Conservation (phyloP, 2,329 filamentous ascomycete species). For the Fusarium pininemorale region DNA sequence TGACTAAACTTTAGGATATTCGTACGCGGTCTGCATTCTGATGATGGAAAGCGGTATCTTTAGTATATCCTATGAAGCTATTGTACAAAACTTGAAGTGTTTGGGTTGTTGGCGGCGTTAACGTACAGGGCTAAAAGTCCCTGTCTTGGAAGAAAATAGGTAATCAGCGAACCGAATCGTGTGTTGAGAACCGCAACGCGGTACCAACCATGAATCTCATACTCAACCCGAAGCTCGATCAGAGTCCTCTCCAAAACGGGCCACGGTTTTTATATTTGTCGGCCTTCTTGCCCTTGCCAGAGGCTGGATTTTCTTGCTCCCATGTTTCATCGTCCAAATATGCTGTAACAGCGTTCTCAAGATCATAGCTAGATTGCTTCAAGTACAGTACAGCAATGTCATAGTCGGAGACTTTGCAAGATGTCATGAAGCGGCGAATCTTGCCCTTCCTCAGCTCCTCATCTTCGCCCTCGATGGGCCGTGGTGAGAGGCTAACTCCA, state of each 20-base stretch:
- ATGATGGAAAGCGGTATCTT: conserved; percentile 39
- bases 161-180: conserved; percentile 38
- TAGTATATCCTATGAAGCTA: conserved; percentile 38
- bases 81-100: conserved; percentile 42
- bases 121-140: conserved; percentile 39
- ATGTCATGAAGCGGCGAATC: conserved; percentile 80
- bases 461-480: conserved; percentile 77
- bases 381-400: conserved; percentile 80
- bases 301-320: conserved; percentile 72
- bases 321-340: conserved; percentile 79
- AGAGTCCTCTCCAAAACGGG: conserved; percentile 47
- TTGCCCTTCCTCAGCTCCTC: conserved; percentile 76
- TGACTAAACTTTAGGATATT: conserved; percentile 58
- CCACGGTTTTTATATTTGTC: conserved; percentile 46
- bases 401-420: conserved; percentile 80
- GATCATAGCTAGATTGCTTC: conserved; percentile 72
- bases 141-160: conserved; percentile 39
- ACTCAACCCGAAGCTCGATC: conserved; percentile 27
- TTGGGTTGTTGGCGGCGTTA: conserved; percentile 45
- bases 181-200: conserved; percentile 35
- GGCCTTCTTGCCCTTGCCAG: conserved; percentile 35
- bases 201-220: conserved; percentile 46
- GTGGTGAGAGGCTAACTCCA: conserved; percentile 73
- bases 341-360: conserved; percentile 69
- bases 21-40: conserved; percentile 69